A percentile compares a stretch with the other conserved stretches of the same genome.
Evolutionary conservation across 2,329 filamentous ascomycete genomes (phyloP).

Genomic region (Thyridium curvatum): DNA sequence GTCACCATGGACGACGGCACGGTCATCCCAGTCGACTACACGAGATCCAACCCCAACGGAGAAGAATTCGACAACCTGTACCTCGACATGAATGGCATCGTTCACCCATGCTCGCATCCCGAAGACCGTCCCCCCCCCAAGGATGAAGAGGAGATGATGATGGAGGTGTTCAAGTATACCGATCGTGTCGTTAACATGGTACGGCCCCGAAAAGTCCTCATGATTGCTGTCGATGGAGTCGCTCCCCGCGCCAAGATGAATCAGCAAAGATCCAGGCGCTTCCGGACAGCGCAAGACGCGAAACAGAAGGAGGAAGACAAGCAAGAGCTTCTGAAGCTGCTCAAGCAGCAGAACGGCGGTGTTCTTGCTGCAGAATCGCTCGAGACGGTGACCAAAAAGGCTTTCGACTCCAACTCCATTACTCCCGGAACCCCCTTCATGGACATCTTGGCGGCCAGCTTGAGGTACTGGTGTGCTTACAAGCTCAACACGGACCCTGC

Average conservation of each 20-base stretch:
- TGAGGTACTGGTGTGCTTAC: slow-evolving; percentile 96
- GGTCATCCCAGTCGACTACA: slow-evolving; percentile 77
- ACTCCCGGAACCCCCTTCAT: slow-evolving; percentile 98
- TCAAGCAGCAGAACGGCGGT: slow-evolving; percentile 71
- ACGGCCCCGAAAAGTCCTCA: slow-evolving; percentile 85
- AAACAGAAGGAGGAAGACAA: slow-evolving; percentile 92
- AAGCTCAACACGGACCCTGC: slow-evolving; percentile 95
- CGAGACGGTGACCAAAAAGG: slow-evolving; percentile 69
- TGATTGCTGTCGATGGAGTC: slow-evolving; percentile 97
- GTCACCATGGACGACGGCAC: slow-evolving; percentile 74
- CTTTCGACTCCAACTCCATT: slow-evolving; percentile 83
- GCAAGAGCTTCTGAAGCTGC: slow-evolving; percentile 75
- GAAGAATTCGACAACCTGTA: slow-evolving; percentile 98
- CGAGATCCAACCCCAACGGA: slow-evolving; percentile 85
- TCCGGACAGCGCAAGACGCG: slow-evolving; percentile 89
- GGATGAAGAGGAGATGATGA: slow-evolving; percentile 99
- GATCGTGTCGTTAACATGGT: slow-evolving; percentile 99
- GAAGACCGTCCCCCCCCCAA: slow-evolving; percentile 86
- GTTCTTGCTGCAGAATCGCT: slow-evolving; percentile 54
- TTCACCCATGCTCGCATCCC: slow-evolving; percentile 96
- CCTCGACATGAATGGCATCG: slow-evolving; percentile 98
- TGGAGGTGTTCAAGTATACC: slow-evolving; percentile 97
- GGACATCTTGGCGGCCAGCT: slow-evolving; percentile 83
- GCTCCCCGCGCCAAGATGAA: slow-evolving; percentile 99
- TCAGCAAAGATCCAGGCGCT: slow-evolving; percentile 92